phyloP scores from a whole-genome alignment of 202 grass and related monocot genomes.

The Tripidium arundinaceum region DNA sequence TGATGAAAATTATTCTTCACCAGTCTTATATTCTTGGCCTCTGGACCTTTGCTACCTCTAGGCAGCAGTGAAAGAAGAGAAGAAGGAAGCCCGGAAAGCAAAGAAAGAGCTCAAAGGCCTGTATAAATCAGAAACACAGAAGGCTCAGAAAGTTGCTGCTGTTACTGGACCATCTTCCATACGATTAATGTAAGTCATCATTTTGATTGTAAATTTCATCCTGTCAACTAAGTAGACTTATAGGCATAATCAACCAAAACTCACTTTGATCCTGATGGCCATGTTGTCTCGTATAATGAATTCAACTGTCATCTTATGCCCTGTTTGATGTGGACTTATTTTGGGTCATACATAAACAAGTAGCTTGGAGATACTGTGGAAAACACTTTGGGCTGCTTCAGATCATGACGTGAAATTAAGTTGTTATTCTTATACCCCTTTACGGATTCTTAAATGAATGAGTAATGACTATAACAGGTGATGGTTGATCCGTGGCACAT shows the following conservation, averaged over 20 bases:
- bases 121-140: constrained; percentile 80
- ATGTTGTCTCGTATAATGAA: not conserved
- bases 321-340: not conserved
- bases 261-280: not conserved
- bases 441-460: not conserved
- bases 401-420: not conserved
- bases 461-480: not conserved
- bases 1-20: not conserved
- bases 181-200: constrained; percentile 55
- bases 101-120: constrained; percentile 96
- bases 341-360: not conserved
- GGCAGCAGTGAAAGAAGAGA: constrained; percentile 80
- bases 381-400: not conserved
- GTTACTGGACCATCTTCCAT: constrained; percentile 81
- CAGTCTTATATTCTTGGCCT: not conserved
- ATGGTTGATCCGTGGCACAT: not conserved
- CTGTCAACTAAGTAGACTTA: not conserved
- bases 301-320: not conserved
- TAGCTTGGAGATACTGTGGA: not conserved
- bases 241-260: not conserved
- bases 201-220: not conserved
- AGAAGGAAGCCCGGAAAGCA: constrained; percentile 59
- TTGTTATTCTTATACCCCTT: not conserved
- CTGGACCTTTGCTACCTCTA: constrained; percentile 15
- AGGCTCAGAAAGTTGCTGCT: constrained; percentile 85